Percentiles rank a stretch among this genome's conserved stretches.
Conservation (phyloP, 805 yeast genomes). For the Wickerhamomyces chaumierensis region DNA sequence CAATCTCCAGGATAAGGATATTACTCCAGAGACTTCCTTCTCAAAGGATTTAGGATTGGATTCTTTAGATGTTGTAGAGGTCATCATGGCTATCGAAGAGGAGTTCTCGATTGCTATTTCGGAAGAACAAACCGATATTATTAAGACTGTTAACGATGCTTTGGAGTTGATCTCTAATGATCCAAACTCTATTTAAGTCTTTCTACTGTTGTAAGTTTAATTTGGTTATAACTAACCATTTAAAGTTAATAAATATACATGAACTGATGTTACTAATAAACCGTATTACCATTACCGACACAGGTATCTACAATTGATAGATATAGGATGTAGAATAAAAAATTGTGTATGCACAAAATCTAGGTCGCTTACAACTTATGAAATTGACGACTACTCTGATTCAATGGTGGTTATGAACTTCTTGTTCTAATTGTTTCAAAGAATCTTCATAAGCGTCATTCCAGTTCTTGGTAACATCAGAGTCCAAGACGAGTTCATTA, state of each 20-base stretch:
- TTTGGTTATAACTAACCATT: too few relatives aligned
- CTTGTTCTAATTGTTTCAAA: conserved; percentile 31
- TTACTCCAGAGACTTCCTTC: conserved; percentile 37
- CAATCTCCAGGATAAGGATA: conserved; percentile 19
- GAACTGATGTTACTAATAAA: too few relatives aligned
- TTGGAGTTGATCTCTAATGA: conserved; percentile 49
- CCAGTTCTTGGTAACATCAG: conserved; percentile 9
- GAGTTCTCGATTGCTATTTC: conserved; percentile 59
- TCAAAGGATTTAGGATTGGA: conserved; percentile 59
- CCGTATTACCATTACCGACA: too few relatives aligned
- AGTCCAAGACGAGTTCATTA: conserved; percentile 20
- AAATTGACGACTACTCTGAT: too few relatives aligned
- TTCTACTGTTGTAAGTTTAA: too few relatives aligned
- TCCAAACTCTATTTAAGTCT: conserved; percentile 12
- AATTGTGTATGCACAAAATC: too few relatives aligned
- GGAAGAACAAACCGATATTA: conserved; percentile 76
- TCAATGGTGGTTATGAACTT: conserved; percentile 20
- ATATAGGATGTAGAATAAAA: too few relatives aligned
- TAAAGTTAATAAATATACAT: too few relatives aligned
- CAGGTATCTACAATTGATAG: too few relatives aligned
- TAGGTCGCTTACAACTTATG: too few relatives aligned
- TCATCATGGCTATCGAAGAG: conserved; percentile 63
- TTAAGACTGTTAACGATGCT: conserved; percentile 81
- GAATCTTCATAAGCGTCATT: conserved; percentile 32
- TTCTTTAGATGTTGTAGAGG: conserved; percentile 63